These are phyloP conservation scores for Tremella mesenterica DNA, from an alignment of 768 basidiomycete species.

Conservation along the genomic window DNA sequence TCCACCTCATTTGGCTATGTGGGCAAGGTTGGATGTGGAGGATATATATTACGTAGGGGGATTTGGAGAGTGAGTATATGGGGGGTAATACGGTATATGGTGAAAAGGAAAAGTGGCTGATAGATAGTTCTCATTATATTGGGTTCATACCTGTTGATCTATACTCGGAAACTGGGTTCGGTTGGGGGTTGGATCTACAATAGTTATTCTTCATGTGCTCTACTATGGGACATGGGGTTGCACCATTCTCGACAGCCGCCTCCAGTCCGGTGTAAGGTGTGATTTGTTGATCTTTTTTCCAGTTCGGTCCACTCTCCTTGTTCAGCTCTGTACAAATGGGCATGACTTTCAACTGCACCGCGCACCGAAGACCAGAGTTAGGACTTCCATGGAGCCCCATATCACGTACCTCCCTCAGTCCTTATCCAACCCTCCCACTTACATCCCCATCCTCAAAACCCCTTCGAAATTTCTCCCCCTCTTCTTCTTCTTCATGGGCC, in stretches of 20 bases:
- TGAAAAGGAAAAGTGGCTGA: background rate
- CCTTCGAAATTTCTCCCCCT: constrained; percentile 7
- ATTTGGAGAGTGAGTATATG: constrained; percentile 41
- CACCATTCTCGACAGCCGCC: background rate
- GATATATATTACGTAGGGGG: constrained; percentile 43
- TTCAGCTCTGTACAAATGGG: background rate
- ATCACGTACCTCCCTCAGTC: too few relatives aligned
- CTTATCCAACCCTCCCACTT: too few relatives aligned
- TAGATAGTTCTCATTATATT: constrained; percentile 33
- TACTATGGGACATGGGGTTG: background rate
- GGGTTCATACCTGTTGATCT: constrained; percentile 39
- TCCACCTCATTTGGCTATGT: constrained; percentile 16
- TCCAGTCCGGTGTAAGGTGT: background rate
- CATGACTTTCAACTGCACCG: too few relatives aligned
- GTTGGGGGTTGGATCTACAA: background rate
- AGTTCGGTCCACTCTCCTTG: background rate
- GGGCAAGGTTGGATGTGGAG: constrained; percentile 34
- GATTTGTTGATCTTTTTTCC: background rate
- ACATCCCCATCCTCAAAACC: too few relatives aligned
- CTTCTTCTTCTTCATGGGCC: constrained; percentile 23
- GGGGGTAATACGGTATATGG: background rate
- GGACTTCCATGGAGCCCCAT: too few relatives aligned
- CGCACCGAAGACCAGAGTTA: too few relatives aligned
- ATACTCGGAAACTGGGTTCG: constrained; percentile 13
- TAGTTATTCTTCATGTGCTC: background rate